A percentile compares a stretch with the other conserved stretches of the same genome.
phyloP scores from a whole-genome alignment of 208 protist genomes.

The Naegleria lovaniensis region DNA sequence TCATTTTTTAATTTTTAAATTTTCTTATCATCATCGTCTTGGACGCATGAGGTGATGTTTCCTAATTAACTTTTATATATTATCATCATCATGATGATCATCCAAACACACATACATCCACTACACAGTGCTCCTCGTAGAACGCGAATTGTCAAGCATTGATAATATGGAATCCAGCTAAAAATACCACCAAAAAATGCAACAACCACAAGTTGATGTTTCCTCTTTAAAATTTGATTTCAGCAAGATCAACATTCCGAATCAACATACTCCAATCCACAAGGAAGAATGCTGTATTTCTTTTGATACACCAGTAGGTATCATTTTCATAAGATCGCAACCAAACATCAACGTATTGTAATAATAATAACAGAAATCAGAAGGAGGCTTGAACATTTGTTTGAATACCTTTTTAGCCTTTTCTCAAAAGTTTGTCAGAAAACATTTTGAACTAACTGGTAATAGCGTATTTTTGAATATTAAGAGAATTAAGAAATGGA shows the following conservation, averaged over 20 bases:
- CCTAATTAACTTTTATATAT: too few relatives aligned
- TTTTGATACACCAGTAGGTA: slow-evolving; percentile 22
- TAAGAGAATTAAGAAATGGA: slow-evolving; percentile 15
- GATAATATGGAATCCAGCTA: too few relatives aligned
- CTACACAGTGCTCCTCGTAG: too few relatives aligned
- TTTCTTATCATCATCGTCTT: too few relatives aligned
- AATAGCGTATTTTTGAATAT: slow-evolving; percentile 2
- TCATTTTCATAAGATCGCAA: not conserved
- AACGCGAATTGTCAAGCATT: too few relatives aligned
- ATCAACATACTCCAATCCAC: not conserved
- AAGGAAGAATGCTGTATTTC: slow-evolving; percentile 23
- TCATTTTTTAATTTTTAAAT: slow-evolving; percentile 61
- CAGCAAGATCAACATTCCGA: slow-evolving; percentile 1
- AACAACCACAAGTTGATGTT: not conserved
- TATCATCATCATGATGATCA: too few relatives aligned
- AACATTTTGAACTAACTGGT: not conserved
- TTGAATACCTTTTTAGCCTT: slow-evolving; percentile 10
- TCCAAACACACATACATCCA: too few relatives aligned
- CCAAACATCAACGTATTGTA: too few relatives aligned
- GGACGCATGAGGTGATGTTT: too few relatives aligned
- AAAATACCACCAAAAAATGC: not conserved
- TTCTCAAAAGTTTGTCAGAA: not conserved
- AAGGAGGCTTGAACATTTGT: slow-evolving; percentile 1
- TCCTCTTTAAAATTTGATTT: not conserved
- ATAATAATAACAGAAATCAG: too few relatives aligned